Evolutionary conservation across 108 stramenopile genomes (phyloP).

Genomic region (Cyclotella distinguenda): DNA sequence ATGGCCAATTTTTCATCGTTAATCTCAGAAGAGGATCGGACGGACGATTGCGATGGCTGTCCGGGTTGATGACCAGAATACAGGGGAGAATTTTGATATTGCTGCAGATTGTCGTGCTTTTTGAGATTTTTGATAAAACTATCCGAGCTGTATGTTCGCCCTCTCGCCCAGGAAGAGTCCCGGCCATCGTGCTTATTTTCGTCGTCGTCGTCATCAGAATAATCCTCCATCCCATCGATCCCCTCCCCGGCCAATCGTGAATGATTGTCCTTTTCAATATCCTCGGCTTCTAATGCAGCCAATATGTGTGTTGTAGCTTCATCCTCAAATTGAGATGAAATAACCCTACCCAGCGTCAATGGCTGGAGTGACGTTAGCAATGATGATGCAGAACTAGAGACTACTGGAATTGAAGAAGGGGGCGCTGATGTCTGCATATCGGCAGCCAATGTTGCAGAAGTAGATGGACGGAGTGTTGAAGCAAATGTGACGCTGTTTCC

Average conservation of each 20-base stretch:
- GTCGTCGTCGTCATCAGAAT: slow-evolving; percentile 43
- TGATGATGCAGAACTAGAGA: neutral
- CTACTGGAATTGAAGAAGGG: neutral
- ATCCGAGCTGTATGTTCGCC: slow-evolving; percentile 1
- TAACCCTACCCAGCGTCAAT: slow-evolving; percentile 20
- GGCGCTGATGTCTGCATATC: neutral
- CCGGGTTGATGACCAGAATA: neutral
- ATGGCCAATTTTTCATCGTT: neutral
- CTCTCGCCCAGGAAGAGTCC: neutral
- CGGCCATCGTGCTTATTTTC: neutral
- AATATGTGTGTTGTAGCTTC: slow-evolving; percentile 41
- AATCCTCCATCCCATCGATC: slow-evolving; percentile 34
- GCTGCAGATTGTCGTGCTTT: slow-evolving; percentile 5
- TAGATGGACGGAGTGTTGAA: neutral
- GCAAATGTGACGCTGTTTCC: slow-evolving; percentile 15
- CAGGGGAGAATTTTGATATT: slow-evolving; percentile 1
- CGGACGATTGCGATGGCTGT: no score
- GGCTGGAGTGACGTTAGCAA: neutral
- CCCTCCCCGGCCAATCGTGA: slow-evolving; percentile 15
- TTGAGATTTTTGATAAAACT: slow-evolving; percentile 9
- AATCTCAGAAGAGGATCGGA: neutral
- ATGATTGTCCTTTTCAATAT: slow-evolving; percentile 6
- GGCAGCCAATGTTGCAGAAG: neutral
- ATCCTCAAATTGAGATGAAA: slow-evolving; percentile 36
- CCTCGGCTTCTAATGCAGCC: slow-evolving; percentile 35